Evolutionary conservation across 2,329 filamentous ascomycete species (phyloP).

Genomic region (Epichloe glyceriae): DNA sequence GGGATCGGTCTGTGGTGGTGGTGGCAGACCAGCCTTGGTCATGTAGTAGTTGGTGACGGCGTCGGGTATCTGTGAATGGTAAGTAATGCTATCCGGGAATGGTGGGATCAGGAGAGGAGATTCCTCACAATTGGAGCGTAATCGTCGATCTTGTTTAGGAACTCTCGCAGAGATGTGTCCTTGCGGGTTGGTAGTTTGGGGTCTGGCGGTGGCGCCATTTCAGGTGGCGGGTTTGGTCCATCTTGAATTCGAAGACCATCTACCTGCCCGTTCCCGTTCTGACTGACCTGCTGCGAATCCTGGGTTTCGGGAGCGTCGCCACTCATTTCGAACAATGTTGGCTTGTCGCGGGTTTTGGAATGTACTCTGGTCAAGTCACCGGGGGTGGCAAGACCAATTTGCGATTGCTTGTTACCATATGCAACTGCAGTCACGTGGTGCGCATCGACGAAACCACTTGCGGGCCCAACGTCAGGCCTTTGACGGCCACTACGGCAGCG

Average conservation of each 20-base stretch:
- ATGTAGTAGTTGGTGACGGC: conserved; percentile 98
- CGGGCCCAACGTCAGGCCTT: too few species aligned
- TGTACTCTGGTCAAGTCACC: background rate
- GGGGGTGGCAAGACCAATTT: background rate
- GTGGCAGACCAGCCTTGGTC: conserved; percentile 85
- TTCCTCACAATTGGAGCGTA: conserved; percentile 84
- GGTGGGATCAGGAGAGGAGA: background rate
- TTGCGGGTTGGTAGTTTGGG: conserved; percentile 66
- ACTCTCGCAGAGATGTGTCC: conserved; percentile 84
- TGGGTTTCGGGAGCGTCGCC: conserved; percentile 22
- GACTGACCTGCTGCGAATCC: conserved; percentile 16
- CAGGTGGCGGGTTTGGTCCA: conserved; percentile 19
- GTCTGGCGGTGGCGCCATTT: conserved; percentile 39
- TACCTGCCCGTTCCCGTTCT: conserved; percentile 13
- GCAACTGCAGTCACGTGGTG: background rate
- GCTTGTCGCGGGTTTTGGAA: conserved; percentile 5
- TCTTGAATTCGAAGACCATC: conserved; percentile 9
- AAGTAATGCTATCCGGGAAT: background rate
- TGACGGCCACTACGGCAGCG: too few species aligned
- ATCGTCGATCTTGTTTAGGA: conserved; percentile 93
- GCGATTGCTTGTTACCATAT: background rate
- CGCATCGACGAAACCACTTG: background rate
- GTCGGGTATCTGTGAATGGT: conserved; percentile 64
- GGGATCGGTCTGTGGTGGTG: conserved; percentile 78
- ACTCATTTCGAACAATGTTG: conserved; percentile 16